Evolutionary conservation across 331 rosid genomes (phyloP), one percentile per base, ranked within the genome.

Genomic region (Rosa hybrid): DNA sequence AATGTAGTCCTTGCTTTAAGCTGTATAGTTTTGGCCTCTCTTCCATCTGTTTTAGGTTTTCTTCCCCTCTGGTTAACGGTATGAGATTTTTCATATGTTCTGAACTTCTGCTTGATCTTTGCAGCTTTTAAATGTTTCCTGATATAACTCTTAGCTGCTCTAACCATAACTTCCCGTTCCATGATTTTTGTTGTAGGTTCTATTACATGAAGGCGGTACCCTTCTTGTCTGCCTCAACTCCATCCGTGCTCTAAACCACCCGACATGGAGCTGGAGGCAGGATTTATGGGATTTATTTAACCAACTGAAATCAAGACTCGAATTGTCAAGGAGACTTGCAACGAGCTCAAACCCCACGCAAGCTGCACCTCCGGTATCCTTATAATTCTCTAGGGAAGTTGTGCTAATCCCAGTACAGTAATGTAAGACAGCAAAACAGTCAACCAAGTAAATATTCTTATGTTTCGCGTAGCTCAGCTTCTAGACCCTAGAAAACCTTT

Each of bases 1-100:
- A 95, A 87, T 49, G 99, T 93, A 49, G 94, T 91, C 81, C 90
- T 95, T 65, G 98, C 99, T 41, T 86, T 95, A 88, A 77, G 90
- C 34, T 86, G 88, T 89, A 93, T 93, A 75, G 63, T 91, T 71
- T 59, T 93, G 85, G 98, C 99, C 72, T 85, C 99, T 54, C 99
- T 95, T 77, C 94, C 99, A 1, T 95, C 99, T 20, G 91, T 95
- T 70, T 81, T 95, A 92, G 99, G 99, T 71, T 90, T 91, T 82
- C 91, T 95, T 80, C 99, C 99, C 49, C 79, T 93, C 72, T 95
- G 99, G 97, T 86, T 93, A 46, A 95, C 98, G 93, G 99, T 95
- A 91, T 78, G 92, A 50, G 74, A 46, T 39, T 72, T 84, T 63
- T 77, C 79, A 34, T 76, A 53, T 56, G 42, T 45, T 27, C 6